Evolutionary conservation across 441 rosid genomes (phyloP), one percentile per base, ranked within the genome.

Genomic region (Isatis lusitanica): DNA sequence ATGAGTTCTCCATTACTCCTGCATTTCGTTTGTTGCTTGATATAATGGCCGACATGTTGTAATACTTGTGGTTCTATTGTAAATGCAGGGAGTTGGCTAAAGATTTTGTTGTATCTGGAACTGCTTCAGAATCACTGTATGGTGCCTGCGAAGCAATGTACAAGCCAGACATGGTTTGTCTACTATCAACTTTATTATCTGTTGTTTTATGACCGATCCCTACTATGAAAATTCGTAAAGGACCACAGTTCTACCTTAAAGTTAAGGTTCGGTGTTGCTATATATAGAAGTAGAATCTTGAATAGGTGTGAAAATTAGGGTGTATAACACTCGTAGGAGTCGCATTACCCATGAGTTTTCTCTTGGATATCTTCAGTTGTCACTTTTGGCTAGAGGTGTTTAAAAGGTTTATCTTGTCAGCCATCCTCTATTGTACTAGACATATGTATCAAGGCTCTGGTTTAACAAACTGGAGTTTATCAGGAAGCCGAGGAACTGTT

Each of bases 21-120:
- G 15, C 12, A 15, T 43, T 21, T 26, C 73, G 38, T 48, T 70
- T 18, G 24, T 55, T 65, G 46, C 30, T 42, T 56, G 61, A 35
- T 7, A 16, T 58, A 16, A 53, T 9, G 33, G 40, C 2, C 9
- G 28, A 24, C 31, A 8, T 35, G 15, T 9, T 42, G 10, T 70
- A 42, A 53, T 15, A 5, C 56, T 46, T 69, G 42, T 66, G 44
- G 28, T 13, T 53, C 4, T 65, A 4, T 53, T 70, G 17, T 30
- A 60, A 78, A 73, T 10, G 76, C 80, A 94, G 98, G 83, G 97
- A 94, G 76, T 86, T 94, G 50, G 98, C 98, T 36, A 94, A 89
- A 80, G 98, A 92, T 82, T 90, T 92, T 80, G 97, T 92, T 65
- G 98, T 93, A 30, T 93, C 94, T 66, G 97, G 98, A 30, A 90